These are phyloP conservation scores for Aureobasidium uvarum DNA, from an alignment of 2,329 filamentous ascomycete species.

Conservation along the genomic window DNA sequence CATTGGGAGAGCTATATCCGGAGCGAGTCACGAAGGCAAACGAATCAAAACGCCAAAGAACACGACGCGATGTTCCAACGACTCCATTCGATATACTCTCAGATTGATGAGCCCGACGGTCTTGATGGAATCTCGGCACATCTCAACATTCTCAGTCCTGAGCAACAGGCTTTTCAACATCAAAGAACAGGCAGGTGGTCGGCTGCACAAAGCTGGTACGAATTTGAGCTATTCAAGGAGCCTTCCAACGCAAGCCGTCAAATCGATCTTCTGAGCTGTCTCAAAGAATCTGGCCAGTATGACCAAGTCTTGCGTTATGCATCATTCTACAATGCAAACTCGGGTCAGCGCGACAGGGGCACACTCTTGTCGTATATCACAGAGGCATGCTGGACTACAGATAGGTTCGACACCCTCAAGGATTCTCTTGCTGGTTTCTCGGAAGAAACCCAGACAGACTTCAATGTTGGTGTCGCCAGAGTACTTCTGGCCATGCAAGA, in stretches of 20 bases:
- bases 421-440: slow-evolving; percentile 56
- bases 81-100: slow-evolving; percentile 89
- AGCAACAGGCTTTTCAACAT: slow-evolving; percentile 91
- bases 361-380: slow-evolving; percentile 76
- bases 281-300: slow-evolving; percentile 89
- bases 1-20: slow-evolving; percentile 91
- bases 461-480: slow-evolving; percentile 77
- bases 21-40: slow-evolving; percentile 44
- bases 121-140: slow-evolving; percentile 92
- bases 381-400: slow-evolving; percentile 88
- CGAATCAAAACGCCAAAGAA: slow-evolving; percentile 51
- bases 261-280: slow-evolving; percentile 77
- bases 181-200: slow-evolving; percentile 91
- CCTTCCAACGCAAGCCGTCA: slow-evolving; percentile 76
- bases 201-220: slow-evolving; percentile 96
- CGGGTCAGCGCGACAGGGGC: slow-evolving; percentile 35
- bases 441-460: slow-evolving; percentile 58
- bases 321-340: slow-evolving; percentile 41
- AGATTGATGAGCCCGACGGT: slow-evolving; percentile 97
- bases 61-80: slow-evolving; percentile 63
- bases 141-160: slow-evolving; percentile 80
- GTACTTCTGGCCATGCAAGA: slow-evolving; percentile 61
- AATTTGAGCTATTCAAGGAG: slow-evolving; percentile 67
- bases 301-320: slow-evolving; percentile 28
- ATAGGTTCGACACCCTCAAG: slow-evolving; percentile 73